Base-by-base conservation (phyloP, 345 rosid genomes). In the Populus pruinosa region DNA sequence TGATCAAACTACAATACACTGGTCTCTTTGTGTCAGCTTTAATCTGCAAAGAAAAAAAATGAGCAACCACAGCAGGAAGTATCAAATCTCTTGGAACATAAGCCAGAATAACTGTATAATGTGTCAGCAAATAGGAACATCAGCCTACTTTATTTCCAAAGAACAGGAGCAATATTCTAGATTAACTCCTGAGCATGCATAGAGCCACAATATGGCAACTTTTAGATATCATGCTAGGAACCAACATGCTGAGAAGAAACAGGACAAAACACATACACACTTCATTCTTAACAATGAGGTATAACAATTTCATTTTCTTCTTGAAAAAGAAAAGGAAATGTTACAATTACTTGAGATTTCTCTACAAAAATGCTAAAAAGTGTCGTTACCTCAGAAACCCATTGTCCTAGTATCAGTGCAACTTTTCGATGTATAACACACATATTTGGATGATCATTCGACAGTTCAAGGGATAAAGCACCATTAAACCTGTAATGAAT, bases 381-480 rank as follows among this genome's bases (percentile, higher is more conserved):
- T 50, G 18, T 20, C 39, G 43, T 72, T 88, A 96, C 99, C 98
- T 96, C 99, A 62, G 98, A 96, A 82, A 96, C 98, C 98, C 98
- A 96, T 67, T 96, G 99, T 73, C 99, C 99, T 83, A 96, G 87
- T 82, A 96, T 91, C 59, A 93, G 81, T 56, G 97, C 98, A 81
- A 96, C 96, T 85, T 96, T 96, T 64, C 98, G 88, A 81, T 93
- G 98, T 81, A 93, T 96, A 82, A 96, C 88, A 71, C 88, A 91
- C 91, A 93, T 91, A 85, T 91, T 92, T 69, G 96, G 96, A 85
- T 92, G 97, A 86, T 89, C 87, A 84, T 91, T 92, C 68, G 98
- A 88, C 79, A 96, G 94, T 79, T 93, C 99, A 55, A 84, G 91
- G 73, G 98, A 93, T 62, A 96, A 83, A 59, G 98, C 97, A 79